Evolutionary conservation across 257 asterid genomes (phyloP).

Genomic region (Lycium ferocissimum): DNA sequence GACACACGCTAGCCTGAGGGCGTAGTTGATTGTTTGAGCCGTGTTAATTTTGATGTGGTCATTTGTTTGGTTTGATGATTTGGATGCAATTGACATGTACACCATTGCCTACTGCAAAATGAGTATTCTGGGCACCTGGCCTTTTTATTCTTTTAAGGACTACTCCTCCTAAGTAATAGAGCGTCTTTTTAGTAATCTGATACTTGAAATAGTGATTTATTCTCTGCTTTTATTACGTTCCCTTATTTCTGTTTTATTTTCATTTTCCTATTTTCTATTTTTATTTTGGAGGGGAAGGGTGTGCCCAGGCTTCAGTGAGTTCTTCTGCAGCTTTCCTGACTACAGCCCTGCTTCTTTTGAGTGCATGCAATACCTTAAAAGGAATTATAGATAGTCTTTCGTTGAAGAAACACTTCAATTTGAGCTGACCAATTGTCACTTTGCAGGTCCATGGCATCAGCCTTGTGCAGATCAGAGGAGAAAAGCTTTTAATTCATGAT

Average conservation of each 20-base stretch:
- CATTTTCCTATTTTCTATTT: slow-evolving; percentile 1
- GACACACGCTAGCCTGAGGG: not conserved
- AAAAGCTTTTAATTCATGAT: not conserved
- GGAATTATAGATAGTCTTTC: not conserved
- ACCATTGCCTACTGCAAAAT: too few relatives aligned
- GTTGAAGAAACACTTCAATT: not conserved
- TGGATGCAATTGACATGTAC: not conserved
- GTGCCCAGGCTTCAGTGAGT: slow-evolving; percentile 6
- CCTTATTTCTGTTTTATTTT: not conserved
- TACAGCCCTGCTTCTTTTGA: slow-evolving; percentile 3
- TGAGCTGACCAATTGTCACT: not conserved
- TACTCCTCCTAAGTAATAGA: not conserved
- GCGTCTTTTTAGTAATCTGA: not conserved
- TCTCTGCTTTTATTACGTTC: not conserved
- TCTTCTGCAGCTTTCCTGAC: not conserved
- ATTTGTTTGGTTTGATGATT: not conserved
- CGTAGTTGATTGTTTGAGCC: not conserved
- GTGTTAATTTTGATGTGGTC: not conserved
- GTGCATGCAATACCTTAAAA: slow-evolving; percentile 25
- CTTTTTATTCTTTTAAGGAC: not conserved
- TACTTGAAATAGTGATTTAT: not conserved
- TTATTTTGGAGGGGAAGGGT: not conserved
- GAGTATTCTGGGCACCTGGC: not conserved
- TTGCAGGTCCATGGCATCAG: slow-evolving; percentile 27
- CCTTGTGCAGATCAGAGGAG: slow-evolving; percentile 22